phyloP scores from a whole-genome alignment of 2,329 filamentous ascomycete genomes.

The Raffaelea arxii region DNA sequence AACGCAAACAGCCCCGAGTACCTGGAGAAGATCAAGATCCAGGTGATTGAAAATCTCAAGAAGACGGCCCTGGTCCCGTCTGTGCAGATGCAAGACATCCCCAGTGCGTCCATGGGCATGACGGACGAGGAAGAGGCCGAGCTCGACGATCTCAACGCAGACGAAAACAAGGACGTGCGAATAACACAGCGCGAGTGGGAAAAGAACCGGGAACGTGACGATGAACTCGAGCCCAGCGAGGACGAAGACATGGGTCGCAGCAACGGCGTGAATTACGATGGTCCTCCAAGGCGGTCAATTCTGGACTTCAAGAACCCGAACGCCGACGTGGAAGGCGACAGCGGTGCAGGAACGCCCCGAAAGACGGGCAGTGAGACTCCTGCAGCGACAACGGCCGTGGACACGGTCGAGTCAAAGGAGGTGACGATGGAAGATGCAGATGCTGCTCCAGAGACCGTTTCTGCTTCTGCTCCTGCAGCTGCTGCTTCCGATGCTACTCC shows the following conservation, averaged over 20 bases:
- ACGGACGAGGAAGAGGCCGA: slow-evolving; percentile 59
- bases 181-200: slow-evolving; percentile 78
- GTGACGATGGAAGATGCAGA: slow-evolving; percentile 27
- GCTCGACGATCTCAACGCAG: slow-evolving; percentile 64
- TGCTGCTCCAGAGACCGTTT: not conserved
- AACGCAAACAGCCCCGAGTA: slow-evolving; percentile 82
- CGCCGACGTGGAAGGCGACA: slow-evolving; percentile 28
- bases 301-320: slow-evolving; percentile 39
- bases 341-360: slow-evolving; percentile 6
- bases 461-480: not conserved
- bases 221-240: slow-evolving; percentile 80
- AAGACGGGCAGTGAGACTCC: not conserved
- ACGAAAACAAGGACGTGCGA: slow-evolving; percentile 75
- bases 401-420: slow-evolving; percentile 11
- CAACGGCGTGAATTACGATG: slow-evolving; percentile 53
- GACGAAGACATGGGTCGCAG: slow-evolving; percentile 70
- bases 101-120: slow-evolving; percentile 52
- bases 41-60: slow-evolving; percentile 76
- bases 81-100: slow-evolving; percentile 78
- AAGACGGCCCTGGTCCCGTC: slow-evolving; percentile 82
- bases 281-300: slow-evolving; percentile 38
- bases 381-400: slow-evolving; percentile 2
- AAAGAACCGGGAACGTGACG: slow-evolving; percentile 62
- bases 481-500: not conserved
- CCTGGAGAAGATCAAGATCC: slow-evolving; percentile 69